Conservation (phyloP, 2,329 filamentous ascomycete species). For the Ophiostoma montium region DNA sequence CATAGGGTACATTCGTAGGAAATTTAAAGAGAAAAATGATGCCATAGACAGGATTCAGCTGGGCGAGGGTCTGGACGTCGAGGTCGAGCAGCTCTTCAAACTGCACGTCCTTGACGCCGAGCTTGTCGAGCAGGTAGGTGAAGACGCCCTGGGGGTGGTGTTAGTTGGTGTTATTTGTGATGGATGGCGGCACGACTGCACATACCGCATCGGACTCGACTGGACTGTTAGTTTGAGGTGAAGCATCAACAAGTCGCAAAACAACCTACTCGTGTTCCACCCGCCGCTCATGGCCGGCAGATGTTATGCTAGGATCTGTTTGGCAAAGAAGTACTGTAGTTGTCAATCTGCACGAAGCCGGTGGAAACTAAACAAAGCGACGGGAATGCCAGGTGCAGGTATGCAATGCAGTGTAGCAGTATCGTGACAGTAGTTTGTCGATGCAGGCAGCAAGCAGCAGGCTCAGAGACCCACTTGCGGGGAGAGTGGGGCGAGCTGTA, state of each 20-base stretch:
- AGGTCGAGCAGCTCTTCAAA: slow-evolving; percentile 93
- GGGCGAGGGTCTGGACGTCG: slow-evolving; percentile 57
- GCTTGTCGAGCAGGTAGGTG: slow-evolving; percentile 81
- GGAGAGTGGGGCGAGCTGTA: too few species aligned
- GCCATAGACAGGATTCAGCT: slow-evolving; percentile 71
- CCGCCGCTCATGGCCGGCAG: slow-evolving; percentile 31
- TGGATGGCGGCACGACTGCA: background rate
- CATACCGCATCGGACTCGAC: slow-evolving; percentile 86
- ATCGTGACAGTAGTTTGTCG: background rate
- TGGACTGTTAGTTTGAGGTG: slow-evolving; percentile 18
- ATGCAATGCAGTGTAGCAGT: background rate
- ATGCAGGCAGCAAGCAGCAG: too few species aligned
- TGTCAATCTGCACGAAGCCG: background rate
- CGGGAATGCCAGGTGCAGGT: background rate
- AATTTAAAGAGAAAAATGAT: slow-evolving; percentile 99
- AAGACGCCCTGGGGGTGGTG: slow-evolving; percentile 75
- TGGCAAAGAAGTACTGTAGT: background rate
- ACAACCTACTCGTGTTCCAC: slow-evolving; percentile 72
- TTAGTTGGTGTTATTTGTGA: background rate
- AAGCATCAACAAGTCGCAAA: background rate
- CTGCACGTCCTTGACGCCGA: slow-evolving; percentile 86
- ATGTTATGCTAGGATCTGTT: too few species aligned
- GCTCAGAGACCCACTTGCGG: too few species aligned
- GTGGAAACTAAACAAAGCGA: slow-evolving; percentile 4
- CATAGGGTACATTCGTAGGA: slow-evolving; percentile 54